A percentile compares a stretch with the other conserved stretches of the same genome.
These are phyloP conservation scores for Quercus phellos DNA, from an alignment of 331 rosid genomes.

Conservation along the genomic window DNA sequence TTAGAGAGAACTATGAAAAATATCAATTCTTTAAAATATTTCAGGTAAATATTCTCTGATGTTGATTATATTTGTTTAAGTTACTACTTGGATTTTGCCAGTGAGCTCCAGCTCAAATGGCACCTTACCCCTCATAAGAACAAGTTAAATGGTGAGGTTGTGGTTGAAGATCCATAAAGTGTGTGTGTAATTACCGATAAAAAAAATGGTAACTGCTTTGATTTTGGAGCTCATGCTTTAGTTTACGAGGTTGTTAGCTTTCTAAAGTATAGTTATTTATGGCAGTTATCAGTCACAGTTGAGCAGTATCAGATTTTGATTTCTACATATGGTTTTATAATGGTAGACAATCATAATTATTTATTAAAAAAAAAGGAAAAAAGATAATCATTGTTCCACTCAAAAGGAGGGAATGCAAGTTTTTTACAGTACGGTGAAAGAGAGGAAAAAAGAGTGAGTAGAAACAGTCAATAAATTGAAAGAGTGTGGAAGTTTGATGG, in stretches of 20 bases:
- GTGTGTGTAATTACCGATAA: too few species aligned
- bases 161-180: too few species aligned
- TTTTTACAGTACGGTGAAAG: too few species aligned
- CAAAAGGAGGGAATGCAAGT: too few species aligned
- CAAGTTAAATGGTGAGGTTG: too few species aligned
- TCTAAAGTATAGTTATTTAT: background rate
- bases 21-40: conserved; percentile 93
- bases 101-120: background rate
- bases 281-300: background rate
- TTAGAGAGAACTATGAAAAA: conserved; percentile 77
- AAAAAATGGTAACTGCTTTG: background rate
- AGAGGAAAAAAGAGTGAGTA: too few species aligned
- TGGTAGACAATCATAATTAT: background rate
- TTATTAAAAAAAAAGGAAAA: too few species aligned
- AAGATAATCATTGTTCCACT: too few species aligned
- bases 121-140: too few species aligned
- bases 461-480: background rate
- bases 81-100: background rate
- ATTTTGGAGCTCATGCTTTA: background rate
- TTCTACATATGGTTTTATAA: background rate
- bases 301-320: background rate
- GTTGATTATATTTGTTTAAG: background rate
- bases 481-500: conserved; percentile 9
- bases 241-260: background rate
- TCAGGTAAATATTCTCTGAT: conserved; percentile 53